A percentile compares a stretch with the other conserved stretches of the same genome.
Evolutionary conservation across 2,329 filamentous ascomycete species (phyloP).

Genomic region (Colletotrichum sp.): DNA sequence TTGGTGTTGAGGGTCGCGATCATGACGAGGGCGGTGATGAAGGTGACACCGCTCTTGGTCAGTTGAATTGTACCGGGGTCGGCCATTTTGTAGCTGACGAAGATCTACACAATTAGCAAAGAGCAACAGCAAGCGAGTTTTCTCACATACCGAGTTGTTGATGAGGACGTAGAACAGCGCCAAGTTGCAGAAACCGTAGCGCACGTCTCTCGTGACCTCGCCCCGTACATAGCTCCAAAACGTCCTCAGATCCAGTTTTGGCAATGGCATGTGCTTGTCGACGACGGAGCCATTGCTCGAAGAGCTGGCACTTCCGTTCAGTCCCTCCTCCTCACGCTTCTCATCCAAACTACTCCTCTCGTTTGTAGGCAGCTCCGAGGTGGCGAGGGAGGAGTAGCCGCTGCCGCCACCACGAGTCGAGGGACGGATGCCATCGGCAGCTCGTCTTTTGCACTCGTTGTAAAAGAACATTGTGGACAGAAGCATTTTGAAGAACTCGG

Average conservation of each 20-base stretch:
- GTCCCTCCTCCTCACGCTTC: slow-evolving; percentile 21
- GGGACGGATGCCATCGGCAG: slow-evolving; percentile 18
- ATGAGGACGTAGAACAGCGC: slow-evolving; percentile 37
- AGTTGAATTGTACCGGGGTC: slow-evolving; percentile 36
- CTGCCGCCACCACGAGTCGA: slow-evolving; percentile 21
- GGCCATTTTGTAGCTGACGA: slow-evolving; percentile 33
- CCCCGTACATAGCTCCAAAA: slow-evolving; percentile 25
- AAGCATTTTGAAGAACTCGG: slow-evolving; percentile 34
- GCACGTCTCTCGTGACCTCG: slow-evolving; percentile 30
- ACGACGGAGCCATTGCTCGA: background rate
- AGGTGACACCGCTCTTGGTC: slow-evolving; percentile 34
- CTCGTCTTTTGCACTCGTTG: slow-evolving; percentile 27
- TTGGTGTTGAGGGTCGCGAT: slow-evolving; percentile 28
- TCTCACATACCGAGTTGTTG: slow-evolving; percentile 32
- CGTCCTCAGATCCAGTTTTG: slow-evolving; percentile 8
- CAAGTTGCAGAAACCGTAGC: slow-evolving; percentile 34
- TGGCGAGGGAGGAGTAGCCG: slow-evolving; percentile 16
- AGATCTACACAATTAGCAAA: slow-evolving; percentile 28
- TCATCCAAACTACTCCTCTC: slow-evolving; percentile 24
- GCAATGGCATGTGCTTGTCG: slow-evolving; percentile 9
- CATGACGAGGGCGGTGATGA: slow-evolving; percentile 35
- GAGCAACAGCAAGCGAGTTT: background rate
- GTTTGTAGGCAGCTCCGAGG: slow-evolving; percentile 16
- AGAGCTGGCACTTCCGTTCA: slow-evolving; percentile 13
- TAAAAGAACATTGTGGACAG: slow-evolving; percentile 33